Base-by-base conservation (phyloP, 352 stramenopile species). In the Globisporangium parvum region DNA sequence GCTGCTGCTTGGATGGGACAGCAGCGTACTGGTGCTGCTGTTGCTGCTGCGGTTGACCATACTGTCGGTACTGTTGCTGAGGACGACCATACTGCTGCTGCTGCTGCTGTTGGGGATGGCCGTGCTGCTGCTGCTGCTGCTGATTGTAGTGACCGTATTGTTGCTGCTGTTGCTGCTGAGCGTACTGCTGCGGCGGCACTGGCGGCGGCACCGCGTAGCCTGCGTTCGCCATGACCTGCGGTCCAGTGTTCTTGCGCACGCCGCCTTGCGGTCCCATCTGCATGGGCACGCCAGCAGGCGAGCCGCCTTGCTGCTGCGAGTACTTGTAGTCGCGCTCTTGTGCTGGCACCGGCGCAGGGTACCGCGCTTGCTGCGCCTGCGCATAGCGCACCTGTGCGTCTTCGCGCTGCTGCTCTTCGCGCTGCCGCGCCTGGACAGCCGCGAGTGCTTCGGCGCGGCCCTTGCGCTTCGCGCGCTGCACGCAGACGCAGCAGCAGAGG, bases 381-480 rank as follows among this genome's bases (percentile, higher is more conserved):
- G 73, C 71, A 35, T 85, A 79, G 11, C 68, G 72, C 39, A 78
- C 61, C 28, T 80, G 70, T 17, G 74, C 69, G 28, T 76, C 60
- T 51, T 80, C 68, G 12, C 64, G 73, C 53, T 81, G 69, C 37
- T 81, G 63, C 10, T 69, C 65, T 44, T 86, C 67, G 6, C 72
- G 70, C 50, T 89, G 71, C 31, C 65, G 73, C 3, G 70, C 66
- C 45, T 89, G 77, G 39, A 90, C 72, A 20, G 75, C 51, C 1
- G 77, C 77, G 20, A 88, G 42, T 3, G 79, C 79, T 53, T 92
- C 77, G 39, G 85, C 63, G 40, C 77, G 69, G n/a, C 77, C 82
- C 58, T 90, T 90, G 57, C 79, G 79, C 73, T 87, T 87, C 60
- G 77, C 82, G 50, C 82, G 74, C 56, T 87, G 75, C 63, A 88